Conservation (phyloP, 352 stramenopile species). For the Nothophytophthora sp. region DNA sequence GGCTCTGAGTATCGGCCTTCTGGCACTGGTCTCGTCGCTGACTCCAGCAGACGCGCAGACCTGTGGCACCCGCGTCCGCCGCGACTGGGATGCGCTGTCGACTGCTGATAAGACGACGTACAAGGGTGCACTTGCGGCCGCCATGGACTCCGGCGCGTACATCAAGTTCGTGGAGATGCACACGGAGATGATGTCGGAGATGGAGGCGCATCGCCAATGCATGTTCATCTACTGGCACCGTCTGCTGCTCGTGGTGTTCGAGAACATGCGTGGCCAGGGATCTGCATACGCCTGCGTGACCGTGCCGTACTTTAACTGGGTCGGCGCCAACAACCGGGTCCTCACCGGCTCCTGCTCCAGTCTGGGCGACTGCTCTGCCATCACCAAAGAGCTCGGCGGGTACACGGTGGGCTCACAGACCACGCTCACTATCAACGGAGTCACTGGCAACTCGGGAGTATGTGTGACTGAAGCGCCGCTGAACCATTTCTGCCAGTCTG, state of each 20-base stretch:
- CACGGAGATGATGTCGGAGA: constrained; percentile 56
- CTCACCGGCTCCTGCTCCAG: constrained; percentile 38
- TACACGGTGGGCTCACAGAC: constrained; percentile 14
- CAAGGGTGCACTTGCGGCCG: constrained; percentile 37
- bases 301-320: constrained; percentile 81
- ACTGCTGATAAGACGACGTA: constrained; percentile 42
- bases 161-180: constrained; percentile 68
- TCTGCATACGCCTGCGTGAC: constrained; percentile 64
- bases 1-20: constrained; percentile 1
- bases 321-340: constrained; percentile 46
- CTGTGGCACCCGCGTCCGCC: constrained; percentile 39
- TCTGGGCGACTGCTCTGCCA: constrained; percentile 47
- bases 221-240: constrained; percentile 89
- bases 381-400: constrained; percentile 44
- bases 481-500: constrained; percentile 60
- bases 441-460: constrained; percentile 29
- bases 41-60: background rate
- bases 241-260: constrained; percentile 60
- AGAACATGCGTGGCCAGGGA: constrained; percentile 80
- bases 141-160: constrained; percentile 59
- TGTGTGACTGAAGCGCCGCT: constrained; percentile 41
- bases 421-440: constrained; percentile 48
- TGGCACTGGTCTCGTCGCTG: constrained; percentile 4
- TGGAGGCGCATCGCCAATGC: constrained; percentile 54
- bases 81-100: constrained; percentile 40